Evolutionary conservation across 1,284 basidiomycete genomes (phyloP).

Genomic region (Ceratobasidium sp.): DNA sequence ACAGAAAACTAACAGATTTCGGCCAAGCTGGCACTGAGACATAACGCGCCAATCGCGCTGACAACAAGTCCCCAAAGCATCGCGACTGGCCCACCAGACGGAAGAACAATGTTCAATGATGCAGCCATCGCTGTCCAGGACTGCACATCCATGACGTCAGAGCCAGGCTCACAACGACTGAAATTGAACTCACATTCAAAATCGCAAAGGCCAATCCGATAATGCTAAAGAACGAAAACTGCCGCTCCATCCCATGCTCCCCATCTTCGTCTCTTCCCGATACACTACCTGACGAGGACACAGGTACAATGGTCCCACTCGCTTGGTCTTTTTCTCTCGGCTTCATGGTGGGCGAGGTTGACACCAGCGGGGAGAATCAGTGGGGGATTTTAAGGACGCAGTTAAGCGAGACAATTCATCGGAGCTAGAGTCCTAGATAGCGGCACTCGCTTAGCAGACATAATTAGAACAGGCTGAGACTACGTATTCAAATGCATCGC

Average conservation of each 20-base stretch:
- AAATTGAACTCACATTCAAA: constrained; percentile 33
- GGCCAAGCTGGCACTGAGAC: constrained; percentile 37
- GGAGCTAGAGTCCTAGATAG: constrained; percentile 11
- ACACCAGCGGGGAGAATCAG: background rate
- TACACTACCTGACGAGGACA: constrained; percentile 18
- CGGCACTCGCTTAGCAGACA: constrained; percentile 23
- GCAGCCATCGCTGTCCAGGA: constrained; percentile 45
- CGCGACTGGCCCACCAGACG: constrained; percentile 42
- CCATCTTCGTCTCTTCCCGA: background rate
- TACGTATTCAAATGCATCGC: background rate
- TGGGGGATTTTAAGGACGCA: constrained; percentile 4
- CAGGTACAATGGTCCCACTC: constrained; percentile 25
- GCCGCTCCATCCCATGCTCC: constrained; percentile 32
- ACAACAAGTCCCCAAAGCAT: constrained; percentile 44
- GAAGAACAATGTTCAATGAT: constrained; percentile 41
- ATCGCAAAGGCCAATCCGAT: constrained; percentile 46
- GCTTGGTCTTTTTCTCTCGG: constrained; percentile 15
- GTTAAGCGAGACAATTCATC: constrained; percentile 24
- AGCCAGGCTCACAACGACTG: background rate
- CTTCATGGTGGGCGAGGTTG: constrained; percentile 17
- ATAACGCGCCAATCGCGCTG: constrained; percentile 33
- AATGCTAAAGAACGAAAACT: constrained; percentile 43
- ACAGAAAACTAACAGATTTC: constrained; percentile 41
- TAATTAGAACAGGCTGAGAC: constrained; percentile 22
- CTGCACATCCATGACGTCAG: constrained; percentile 22